Percentiles rank a stretch among this genome's conserved stretches.
Evolutionary conservation across 192 early-diverging fungal genomes (phyloP).

Genomic region (Kappamyces sp.): DNA sequence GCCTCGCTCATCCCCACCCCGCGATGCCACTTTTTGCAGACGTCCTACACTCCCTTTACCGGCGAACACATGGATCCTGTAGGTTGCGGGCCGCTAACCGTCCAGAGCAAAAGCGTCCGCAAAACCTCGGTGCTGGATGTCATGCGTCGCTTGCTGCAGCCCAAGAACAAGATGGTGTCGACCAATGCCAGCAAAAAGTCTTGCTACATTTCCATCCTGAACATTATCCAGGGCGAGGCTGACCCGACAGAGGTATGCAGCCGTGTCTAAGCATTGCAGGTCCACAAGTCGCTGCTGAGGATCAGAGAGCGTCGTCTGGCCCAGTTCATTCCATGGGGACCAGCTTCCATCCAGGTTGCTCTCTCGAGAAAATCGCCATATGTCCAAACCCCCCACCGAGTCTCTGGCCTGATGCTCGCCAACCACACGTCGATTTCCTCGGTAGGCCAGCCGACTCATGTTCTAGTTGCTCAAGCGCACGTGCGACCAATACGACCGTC

Average conservation of each 20-base stretch:
- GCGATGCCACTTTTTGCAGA: constrained; percentile 91
- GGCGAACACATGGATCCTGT: constrained; percentile 84
- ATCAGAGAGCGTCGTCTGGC: constrained; percentile 91
- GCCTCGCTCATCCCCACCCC: constrained; percentile 97
- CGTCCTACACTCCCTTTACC: constrained; percentile 95
- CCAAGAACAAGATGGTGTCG: constrained; percentile 97
- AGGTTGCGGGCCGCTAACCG: constrained; percentile 3
- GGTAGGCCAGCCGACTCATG: constrained; percentile 33
- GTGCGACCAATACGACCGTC: constrained; percentile 85
- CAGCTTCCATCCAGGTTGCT: constrained; percentile 97
- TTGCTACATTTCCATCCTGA: constrained; percentile 96
- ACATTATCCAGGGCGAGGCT: constrained; percentile 98
- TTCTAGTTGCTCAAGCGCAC: constrained; percentile 81
- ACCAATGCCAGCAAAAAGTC: constrained; percentile 82
- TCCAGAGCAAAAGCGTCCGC: constrained; percentile 79
- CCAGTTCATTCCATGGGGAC: constrained; percentile 99
- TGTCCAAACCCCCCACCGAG: constrained; percentile 82
- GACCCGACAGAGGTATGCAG: constrained; percentile 86
- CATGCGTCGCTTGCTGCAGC: constrained; percentile 91
- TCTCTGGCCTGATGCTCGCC: constrained; percentile 96
- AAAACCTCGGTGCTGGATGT: constrained; percentile 98
- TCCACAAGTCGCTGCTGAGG: constrained; percentile 93
- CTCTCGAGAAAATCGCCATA: constrained; percentile 91
- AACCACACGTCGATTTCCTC: constrained; percentile 92
- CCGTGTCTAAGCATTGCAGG: constrained; percentile 40